Base-by-base conservation (phyloP, 2,329 filamentous ascomycete species). In the Beauveria varroae region DNA sequence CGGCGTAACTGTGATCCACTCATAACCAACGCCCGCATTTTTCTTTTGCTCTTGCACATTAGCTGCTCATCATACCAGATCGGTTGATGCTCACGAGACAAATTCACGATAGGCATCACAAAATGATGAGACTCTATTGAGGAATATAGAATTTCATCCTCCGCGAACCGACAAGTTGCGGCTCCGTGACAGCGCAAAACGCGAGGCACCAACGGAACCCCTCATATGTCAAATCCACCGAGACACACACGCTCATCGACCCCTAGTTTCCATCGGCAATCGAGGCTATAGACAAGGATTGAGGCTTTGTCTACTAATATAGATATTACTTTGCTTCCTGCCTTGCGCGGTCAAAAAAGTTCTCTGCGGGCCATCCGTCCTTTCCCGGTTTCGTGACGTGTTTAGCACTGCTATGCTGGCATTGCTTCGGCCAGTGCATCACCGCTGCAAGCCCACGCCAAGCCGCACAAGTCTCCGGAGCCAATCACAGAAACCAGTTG, bases 241-340 rank as follows among this genome's bases (percentile, higher is more conserved):
- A 20, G 22, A 43, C 37, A 58, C 56, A 41, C 46, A 28, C 37
- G 28, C 52, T 26, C 40, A 43, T n/a, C 56, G n/a, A 22, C 22
- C 46, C 56, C 40, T 49, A 34, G 56, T 50, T 58, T 50, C 12
- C 22, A 51, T 57, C 43, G 46, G 56, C 34, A 26, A 30, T 58
- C 46, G 46, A 47, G 41, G 22, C 47, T 51, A 58, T 58, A 51
- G 56, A 58, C 46, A 58, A 43, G 56, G 56, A 18, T 43, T 22
- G n/a, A 34, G 9, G 24, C 43, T 51, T 43, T 37, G 5, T 16
- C 8, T 12, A 18, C 49, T 46, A 18, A 34, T 30, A 18, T 34
- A 20, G 26, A 20, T 51, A 8, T 28, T 51, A 3, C 24, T 16
- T 28, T 18, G 14, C 14, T 50, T 30, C 34, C 14, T 37, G 34